Conservation (phyloP, 2,329 filamentous ascomycete genomes). For the Leptographium radiaticola region DNA sequence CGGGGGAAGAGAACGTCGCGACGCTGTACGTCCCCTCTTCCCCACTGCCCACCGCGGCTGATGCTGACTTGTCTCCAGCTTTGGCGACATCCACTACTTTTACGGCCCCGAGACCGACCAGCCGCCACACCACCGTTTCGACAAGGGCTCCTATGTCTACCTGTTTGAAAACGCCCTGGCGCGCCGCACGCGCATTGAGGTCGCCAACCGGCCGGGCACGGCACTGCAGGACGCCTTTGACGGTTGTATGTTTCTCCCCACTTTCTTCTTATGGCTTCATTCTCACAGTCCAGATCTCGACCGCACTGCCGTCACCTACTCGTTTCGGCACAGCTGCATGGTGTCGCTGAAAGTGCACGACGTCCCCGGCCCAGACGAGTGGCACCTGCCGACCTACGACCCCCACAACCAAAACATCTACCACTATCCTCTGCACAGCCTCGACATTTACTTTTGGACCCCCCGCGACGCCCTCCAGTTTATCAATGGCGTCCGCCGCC, state of each 20-base stretch:
- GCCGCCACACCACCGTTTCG: conserved; percentile 68
- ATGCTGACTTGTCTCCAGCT: conserved; percentile 31
- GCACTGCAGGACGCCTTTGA: conserved; percentile 69
- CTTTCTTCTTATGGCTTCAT: neutral
- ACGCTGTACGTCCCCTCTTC: conserved; percentile 24
- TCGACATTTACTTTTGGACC: conserved; percentile 74
- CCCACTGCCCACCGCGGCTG: neutral
- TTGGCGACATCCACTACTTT: conserved; percentile 68
- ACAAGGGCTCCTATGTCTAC: conserved; percentile 69
- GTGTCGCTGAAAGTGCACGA: conserved; percentile 54
- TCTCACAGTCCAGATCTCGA: conserved; percentile 42
- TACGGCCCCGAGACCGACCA: conserved; percentile 53
- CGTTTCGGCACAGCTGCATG: conserved; percentile 60
- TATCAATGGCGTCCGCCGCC: conserved; percentile 51
- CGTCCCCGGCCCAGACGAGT: conserved; percentile 41
- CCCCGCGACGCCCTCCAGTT: conserved; percentile 58
- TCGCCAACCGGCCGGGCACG: conserved; percentile 62
- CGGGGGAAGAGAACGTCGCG: conserved; percentile 33
- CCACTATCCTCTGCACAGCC: conserved; percentile 61
- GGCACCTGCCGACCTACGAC: conserved; percentile 65
- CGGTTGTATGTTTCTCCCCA: conserved; percentile 43
- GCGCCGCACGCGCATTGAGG: conserved; percentile 56
- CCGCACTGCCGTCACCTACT: conserved; percentile 51
- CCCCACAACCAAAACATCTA: conserved; percentile 63
- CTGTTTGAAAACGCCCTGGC: conserved; percentile 61